phyloP scores from a whole-genome alignment of 2,329 filamentous ascomycete genomes.

The Bipolaris oryzae region DNA sequence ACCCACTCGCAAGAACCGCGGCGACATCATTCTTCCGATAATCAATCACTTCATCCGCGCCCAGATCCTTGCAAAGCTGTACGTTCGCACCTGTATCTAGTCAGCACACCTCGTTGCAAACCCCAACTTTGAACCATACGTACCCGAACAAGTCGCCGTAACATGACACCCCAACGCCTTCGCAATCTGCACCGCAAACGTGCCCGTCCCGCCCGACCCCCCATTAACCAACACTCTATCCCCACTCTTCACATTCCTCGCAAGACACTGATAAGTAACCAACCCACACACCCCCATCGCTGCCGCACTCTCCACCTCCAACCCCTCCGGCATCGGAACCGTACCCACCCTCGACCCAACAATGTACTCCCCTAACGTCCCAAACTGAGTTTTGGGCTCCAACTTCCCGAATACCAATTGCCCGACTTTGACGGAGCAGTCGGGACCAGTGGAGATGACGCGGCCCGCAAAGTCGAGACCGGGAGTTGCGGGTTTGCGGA shows the following conservation, averaged over 20 bases:
- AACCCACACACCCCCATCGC: constrained; percentile 30
- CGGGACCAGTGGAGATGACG: constrained; percentile 13
- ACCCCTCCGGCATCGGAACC: constrained; percentile 21
- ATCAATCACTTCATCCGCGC: constrained; percentile 67
- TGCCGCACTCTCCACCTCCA: constrained; percentile 21
- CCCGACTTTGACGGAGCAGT: constrained; percentile 15
- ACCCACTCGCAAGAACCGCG: constrained; percentile 52
- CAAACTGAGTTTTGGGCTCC: constrained; percentile 31
- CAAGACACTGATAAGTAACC: constrained; percentile 30
- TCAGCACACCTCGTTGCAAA: no score
- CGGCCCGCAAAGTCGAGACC: constrained; percentile 29
- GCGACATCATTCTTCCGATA: constrained; percentile 59
- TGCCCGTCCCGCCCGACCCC: constrained; percentile 65
- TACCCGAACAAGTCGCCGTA: constrained; percentile 61
- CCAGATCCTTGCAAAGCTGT: constrained; percentile 61
- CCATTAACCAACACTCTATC: constrained; percentile 67
- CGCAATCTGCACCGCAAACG: constrained; percentile 66
- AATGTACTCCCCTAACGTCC: constrained; percentile 29
- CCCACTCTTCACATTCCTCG: constrained; percentile 33
- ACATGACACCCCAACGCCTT: constrained; percentile 64
- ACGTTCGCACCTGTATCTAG: constrained; percentile 57
- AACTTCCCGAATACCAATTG: constrained; percentile 32
- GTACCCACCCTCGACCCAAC: constrained; percentile 25
- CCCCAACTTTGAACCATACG: no score
- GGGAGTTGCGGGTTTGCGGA: constrained; percentile 30